A percentile compares a stretch with the other conserved stretches of the same genome.
These are phyloP conservation scores for Schwanniomyces pseudopolymorphus DNA, from an alignment of 805 yeast species.

Conservation along the genomic window DNA sequence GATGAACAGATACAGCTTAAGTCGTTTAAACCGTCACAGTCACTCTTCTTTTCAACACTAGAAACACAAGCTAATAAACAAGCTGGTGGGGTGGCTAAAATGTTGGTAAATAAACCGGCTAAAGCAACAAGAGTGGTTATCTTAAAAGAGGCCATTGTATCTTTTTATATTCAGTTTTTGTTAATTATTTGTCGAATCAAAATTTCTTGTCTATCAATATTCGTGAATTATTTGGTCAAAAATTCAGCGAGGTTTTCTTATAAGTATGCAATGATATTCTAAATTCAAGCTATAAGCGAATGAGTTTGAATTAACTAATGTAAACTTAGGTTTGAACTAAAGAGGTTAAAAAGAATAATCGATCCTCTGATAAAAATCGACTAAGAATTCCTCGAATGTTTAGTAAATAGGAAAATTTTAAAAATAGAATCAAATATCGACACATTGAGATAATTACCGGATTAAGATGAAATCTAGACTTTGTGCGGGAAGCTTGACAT, in stretches of 20 bases:
- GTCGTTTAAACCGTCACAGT: conserved; percentile 61
- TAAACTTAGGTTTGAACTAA: background rate
- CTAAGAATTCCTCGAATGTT: background rate
- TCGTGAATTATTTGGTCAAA: background rate
- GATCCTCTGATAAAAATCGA: background rate
- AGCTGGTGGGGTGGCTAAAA: conserved; percentile 82
- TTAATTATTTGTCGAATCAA: background rate
- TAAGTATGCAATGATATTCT: background rate
- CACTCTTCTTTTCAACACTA: conserved; percentile 56
- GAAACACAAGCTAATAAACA: conserved; percentile 88
- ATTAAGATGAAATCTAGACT: background rate
- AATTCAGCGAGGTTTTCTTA: background rate
- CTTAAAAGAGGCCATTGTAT: conserved; percentile 13
- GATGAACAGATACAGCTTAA: conserved; percentile 67
- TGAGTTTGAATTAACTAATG: background rate
- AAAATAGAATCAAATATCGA: background rate
- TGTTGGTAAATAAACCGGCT: conserved; percentile 43
- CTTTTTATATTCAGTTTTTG: background rate
- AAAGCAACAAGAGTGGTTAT: conserved; percentile 29
- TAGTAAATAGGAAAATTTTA: background rate
- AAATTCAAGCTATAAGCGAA: background rate
- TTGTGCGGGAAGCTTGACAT: background rate
- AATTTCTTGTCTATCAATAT: background rate
- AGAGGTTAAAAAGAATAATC: background rate
- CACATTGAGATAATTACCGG: background rate